Evolutionary conservation across 2,329 filamentous ascomycete species (phyloP).

Genomic region (Cladosporium sp.): DNA sequence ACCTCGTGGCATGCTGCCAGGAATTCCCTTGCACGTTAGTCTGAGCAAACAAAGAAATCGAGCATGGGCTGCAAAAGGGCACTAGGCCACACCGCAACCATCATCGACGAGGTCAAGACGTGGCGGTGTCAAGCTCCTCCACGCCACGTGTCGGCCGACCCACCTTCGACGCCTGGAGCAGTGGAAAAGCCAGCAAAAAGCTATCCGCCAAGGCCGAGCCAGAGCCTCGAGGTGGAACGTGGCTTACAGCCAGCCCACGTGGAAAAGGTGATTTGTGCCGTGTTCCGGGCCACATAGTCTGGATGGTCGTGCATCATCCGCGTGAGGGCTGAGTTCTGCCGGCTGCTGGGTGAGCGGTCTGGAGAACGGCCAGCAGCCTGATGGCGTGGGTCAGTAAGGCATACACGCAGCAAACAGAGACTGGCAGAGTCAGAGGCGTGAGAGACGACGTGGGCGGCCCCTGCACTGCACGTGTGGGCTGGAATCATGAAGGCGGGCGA

Average conservation of each 20-base stretch:
- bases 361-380: not conserved
- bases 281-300: not conserved
- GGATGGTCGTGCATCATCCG: not conserved
- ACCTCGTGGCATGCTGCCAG: slow-evolving; percentile 2
- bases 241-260: slow-evolving; percentile 8
- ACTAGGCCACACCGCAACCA: slow-evolving; percentile 1
- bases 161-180: slow-evolving; percentile 7
- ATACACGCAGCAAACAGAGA: not conserved
- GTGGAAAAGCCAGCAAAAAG: slow-evolving; percentile 1
- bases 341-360: not conserved
- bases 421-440: slow-evolving; percentile 5
- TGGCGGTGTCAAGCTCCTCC: slow-evolving; percentile 8
- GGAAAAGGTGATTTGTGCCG: slow-evolving; percentile 1
- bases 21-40: not conserved
- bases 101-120: not conserved
- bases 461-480: slow-evolving; percentile 1
- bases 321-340: not conserved
- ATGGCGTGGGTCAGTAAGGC: not conserved
- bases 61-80: not conserved
- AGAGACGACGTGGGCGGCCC: slow-evolving; percentile 3
- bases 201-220: not conserved
- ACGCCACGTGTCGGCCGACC: slow-evolving; percentile 3
- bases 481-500: not conserved
- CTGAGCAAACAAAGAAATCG: not conserved
- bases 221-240: not conserved